Evolutionary conservation across 768 basidiomycete genomes (phyloP).

Genomic region (Kwoniella newhampshirensis): DNA sequence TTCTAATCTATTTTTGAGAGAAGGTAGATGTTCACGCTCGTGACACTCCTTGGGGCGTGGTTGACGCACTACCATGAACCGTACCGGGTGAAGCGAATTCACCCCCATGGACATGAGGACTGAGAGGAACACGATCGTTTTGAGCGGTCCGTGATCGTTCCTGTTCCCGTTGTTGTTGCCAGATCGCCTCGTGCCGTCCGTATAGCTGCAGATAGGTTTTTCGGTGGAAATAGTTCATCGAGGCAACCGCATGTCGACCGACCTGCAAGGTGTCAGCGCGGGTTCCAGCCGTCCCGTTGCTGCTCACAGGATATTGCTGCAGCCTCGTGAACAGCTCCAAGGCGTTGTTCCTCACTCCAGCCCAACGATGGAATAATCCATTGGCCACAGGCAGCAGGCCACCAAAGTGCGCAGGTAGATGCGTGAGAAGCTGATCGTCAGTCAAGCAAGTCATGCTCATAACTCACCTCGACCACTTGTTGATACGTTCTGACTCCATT

Average conservation of each 20-base stretch:
- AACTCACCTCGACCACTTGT: slow-evolving; percentile 78
- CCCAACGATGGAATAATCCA: slow-evolving; percentile 83
- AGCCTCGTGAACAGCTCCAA: slow-evolving; percentile 81
- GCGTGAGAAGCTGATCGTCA: slow-evolving; percentile 69
- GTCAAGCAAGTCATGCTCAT: background rate
- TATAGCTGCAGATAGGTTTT: slow-evolving; percentile 35
- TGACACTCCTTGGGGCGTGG: slow-evolving; percentile 19
- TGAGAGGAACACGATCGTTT: background rate
- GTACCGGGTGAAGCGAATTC: slow-evolving; percentile 18
- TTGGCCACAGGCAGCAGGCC: slow-evolving; percentile 84
- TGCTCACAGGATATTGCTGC: slow-evolving; percentile 69
- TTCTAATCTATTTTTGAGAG: background rate
- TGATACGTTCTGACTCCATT: slow-evolving; percentile 76
- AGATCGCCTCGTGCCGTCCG: slow-evolving; percentile 15
- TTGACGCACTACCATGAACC: slow-evolving; percentile 20
- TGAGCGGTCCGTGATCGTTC: slow-evolving; percentile 10
- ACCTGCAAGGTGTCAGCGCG: slow-evolving; percentile 28
- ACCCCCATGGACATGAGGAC: background rate
- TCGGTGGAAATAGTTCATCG: slow-evolving; percentile 43
- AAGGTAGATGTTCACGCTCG: background rate
- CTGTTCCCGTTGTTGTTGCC: slow-evolving; percentile 13
- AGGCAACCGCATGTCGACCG: slow-evolving; percentile 38
- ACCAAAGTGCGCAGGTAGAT: slow-evolving; percentile 70
- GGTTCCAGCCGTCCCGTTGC: background rate
- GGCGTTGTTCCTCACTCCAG: slow-evolving; percentile 71